These are phyloP conservation scores for Lachancea fermentati DNA, from an alignment of 805 yeast genomes.

Conservation along the genomic window DNA sequence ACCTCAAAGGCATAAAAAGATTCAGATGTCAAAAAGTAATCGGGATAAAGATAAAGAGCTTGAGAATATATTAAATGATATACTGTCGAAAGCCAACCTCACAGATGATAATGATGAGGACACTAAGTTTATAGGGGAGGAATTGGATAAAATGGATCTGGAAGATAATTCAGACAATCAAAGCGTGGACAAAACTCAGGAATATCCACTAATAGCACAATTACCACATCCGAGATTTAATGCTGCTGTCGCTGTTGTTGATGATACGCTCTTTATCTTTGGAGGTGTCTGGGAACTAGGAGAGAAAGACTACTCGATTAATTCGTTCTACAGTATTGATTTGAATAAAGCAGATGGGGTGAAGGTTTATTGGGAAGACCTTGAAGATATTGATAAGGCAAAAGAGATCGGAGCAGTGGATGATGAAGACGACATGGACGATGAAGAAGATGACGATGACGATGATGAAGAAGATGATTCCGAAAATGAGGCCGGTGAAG, in stretches of 20 bases:
- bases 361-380: conserved; percentile 84
- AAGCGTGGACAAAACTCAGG: too few relatives aligned
- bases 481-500: conserved; percentile 39
- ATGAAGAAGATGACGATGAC: conserved; percentile 65
- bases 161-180: conserved; percentile 35
- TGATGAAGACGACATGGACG: conserved; percentile 60
- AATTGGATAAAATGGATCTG: conserved; percentile 34
- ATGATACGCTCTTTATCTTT: conserved; percentile 74
- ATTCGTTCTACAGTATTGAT: conserved; percentile 82
- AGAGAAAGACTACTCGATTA: conserved; percentile 78
- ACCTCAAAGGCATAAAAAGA: conserved; percentile 50
- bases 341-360: conserved; percentile 83
- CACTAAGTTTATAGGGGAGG: conserved; percentile 24
- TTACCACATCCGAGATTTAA: conserved; percentile 89
- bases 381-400: conserved; percentile 47
- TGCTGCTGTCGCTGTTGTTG: conserved; percentile 76
- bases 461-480: conserved; percentile 62
- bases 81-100: conserved; percentile 67
- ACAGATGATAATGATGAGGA: conserved; percentile 47
- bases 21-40: conserved; percentile 40
- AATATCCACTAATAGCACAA: conserved; percentile 51
- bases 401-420: conserved; percentile 45
- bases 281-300: conserved; percentile 91
- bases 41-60: conserved; percentile 67
- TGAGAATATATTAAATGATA: conserved; percentile 71